A percentile compares a stretch with the other conserved stretches of the same genome.
These are phyloP conservation scores for Adansonia madagascariensis DNA, from an alignment of 441 rosid genomes.

Conservation along the genomic window DNA sequence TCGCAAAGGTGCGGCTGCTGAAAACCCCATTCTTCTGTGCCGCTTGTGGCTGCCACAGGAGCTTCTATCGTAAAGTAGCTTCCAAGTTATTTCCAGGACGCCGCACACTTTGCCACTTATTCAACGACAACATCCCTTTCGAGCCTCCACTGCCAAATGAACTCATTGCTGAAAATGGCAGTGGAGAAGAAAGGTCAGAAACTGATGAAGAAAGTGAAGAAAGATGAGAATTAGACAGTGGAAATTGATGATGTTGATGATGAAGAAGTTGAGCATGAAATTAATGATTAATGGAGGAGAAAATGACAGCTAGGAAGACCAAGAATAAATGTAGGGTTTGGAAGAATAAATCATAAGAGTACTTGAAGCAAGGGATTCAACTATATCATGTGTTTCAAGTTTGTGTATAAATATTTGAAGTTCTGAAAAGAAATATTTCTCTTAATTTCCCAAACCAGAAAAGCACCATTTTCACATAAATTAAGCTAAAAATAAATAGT, in stretches of 20 bases:
- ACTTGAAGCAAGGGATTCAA: background rate
- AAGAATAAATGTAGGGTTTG: background rate
- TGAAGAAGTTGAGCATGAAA: background rate
- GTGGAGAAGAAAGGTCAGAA: background rate
- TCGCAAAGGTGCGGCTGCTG: no score
- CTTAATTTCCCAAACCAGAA: background rate
- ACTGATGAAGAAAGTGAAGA: background rate
- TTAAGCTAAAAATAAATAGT: background rate
- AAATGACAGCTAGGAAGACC: background rate
- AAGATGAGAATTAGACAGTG: background rate
- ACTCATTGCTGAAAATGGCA: background rate
- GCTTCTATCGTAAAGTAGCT: background rate
- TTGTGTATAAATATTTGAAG: background rate
- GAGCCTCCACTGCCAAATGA: no score
- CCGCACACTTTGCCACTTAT: background rate
- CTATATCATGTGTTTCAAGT: background rate
- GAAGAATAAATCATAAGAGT: background rate
- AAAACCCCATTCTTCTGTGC: background rate
- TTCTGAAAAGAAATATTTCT: background rate
- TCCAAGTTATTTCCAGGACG: background rate
- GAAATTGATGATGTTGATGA: background rate
- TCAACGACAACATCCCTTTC: no score
- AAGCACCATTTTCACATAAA: background rate
- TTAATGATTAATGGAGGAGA: background rate
- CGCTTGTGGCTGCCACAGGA: constrained; percentile 15